Evolutionary conservation across 2,329 filamentous ascomycete genomes (phyloP).

Genomic region (Diplodia mutila): DNA sequence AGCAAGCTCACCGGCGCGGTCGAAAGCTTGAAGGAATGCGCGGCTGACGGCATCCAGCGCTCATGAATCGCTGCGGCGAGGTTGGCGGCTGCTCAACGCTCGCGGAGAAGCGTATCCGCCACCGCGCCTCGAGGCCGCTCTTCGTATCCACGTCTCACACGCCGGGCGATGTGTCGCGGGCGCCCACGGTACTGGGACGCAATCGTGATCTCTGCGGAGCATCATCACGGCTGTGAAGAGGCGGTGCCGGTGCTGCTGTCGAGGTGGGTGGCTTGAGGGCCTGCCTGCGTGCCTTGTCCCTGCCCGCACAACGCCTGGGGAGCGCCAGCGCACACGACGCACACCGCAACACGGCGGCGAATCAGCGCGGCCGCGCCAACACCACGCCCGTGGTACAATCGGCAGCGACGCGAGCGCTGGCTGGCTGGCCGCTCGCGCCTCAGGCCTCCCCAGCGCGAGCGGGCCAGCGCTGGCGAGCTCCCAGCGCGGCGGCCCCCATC

Average conservation of each 20-base stretch:
- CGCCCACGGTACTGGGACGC: constrained; percentile 21
- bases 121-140: constrained; percentile 4
- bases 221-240: constrained; percentile 16
- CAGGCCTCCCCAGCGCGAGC: constrained; percentile 5
- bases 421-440: constrained; percentile 15
- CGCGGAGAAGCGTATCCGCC: constrained; percentile 22
- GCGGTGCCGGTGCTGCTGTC: constrained; percentile 14
- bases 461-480: constrained; percentile 7
- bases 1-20: background rate
- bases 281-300: constrained; percentile 23
- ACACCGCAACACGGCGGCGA: constrained; percentile 24
- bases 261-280: constrained; percentile 17
- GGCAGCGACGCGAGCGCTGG: constrained; percentile 14
- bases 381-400: constrained; percentile 23
- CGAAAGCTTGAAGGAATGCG: constrained; percentile 24
- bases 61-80: constrained; percentile 1
- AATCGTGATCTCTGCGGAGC: constrained; percentile 25
- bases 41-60: constrained; percentile 19
- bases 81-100: background rate
- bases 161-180: constrained; percentile 15
- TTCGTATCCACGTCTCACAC: constrained; percentile 22
- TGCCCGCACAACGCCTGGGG: constrained; percentile 19
- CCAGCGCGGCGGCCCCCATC: background rate
- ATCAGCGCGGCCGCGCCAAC: constrained; percentile 19
- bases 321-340: constrained; percentile 27